Evolutionary conservation across 164 flowering plant genomes (phyloP), one percentile per base, ranked within the genome.

Genomic region (Litsea cubeba): DNA sequence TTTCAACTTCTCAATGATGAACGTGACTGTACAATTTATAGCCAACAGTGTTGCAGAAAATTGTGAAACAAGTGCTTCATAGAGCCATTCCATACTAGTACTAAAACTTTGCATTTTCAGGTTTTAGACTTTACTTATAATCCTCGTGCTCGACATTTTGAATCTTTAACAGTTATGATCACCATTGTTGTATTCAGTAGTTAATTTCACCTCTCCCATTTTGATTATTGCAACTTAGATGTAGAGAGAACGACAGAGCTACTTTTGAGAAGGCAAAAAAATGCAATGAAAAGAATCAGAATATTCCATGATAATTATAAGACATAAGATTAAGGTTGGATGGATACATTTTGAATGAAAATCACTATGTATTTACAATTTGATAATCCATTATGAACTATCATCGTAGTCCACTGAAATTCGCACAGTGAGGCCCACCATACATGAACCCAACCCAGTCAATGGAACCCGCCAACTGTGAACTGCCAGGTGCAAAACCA

Each of bases 1-100:
- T 40, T 8, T 24, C 32, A 22, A 46, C 73, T 79, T 69, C 70
- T n/a, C 72, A 60, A 68, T n/a, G 18, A 32, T 26, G 57, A 50
- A 23, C 1, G 17, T 14, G 60, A 23, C 60, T 66, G 51, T 58
- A 35, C 66, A 26, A 58, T 15, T n/a, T 22, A 15, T n/a, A 3
- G 17, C 25, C 24, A 63, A 66, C 46, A 40, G 46, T 8, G 46
- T 40, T 40, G 46, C 46, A 40, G 11, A 40, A 40, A 40, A 66
- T 17, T 17, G n/a, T 18, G 10, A 66, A 66, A 26, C 25, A 26
- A 30, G 15, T 28, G 69, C 26, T 12, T 20, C 66, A 63, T 6
- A 22, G 22, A 63, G 3, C 12, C 66, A 10, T 22, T 22, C 46
- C 46, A 40, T 40, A 40, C 11, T 7, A 40, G 66, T 22, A 22